Conservation (phyloP, 2,329 filamentous ascomycete species). For the Epicoccum sorghinum region DNA sequence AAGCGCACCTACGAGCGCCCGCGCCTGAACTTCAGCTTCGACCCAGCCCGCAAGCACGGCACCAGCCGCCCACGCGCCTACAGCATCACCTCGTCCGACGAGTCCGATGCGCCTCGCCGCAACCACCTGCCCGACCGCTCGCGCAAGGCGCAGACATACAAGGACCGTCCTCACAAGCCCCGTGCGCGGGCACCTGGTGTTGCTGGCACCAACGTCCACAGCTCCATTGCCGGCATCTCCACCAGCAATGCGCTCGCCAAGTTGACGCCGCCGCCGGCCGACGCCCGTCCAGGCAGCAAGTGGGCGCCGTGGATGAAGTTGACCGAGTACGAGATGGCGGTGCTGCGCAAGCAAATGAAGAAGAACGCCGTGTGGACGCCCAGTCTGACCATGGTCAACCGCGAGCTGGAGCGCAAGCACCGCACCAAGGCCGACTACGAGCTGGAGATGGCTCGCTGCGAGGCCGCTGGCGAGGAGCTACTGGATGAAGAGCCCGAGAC, state of each 20-base stretch:
- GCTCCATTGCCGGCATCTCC: slow-evolving; percentile 62
- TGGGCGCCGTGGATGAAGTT: slow-evolving; percentile 68
- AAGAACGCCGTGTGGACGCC: slow-evolving; percentile 88
- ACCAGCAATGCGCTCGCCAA: slow-evolving; percentile 66
- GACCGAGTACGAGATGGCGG: slow-evolving; percentile 72
- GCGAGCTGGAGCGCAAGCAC: slow-evolving; percentile 74
- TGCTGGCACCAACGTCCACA: slow-evolving; percentile 61
- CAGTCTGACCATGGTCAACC: slow-evolving; percentile 83
- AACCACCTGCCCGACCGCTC: slow-evolving; percentile 6
- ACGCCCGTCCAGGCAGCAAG: slow-evolving; percentile 65
- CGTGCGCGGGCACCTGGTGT: slow-evolving; percentile 51
- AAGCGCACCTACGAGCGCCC: slow-evolving; percentile 32
- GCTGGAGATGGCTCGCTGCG: slow-evolving; percentile 62
- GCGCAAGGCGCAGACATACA: slow-evolving; percentile 40
- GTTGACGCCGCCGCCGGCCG: slow-evolving; percentile 64
- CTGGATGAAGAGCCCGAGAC: slow-evolving; percentile 59
- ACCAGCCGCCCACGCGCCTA: slow-evolving; percentile 21
- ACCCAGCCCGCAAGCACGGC: slow-evolving; percentile 30
- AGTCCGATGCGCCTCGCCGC: slow-evolving; percentile 26
- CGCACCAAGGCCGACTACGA: slow-evolving; percentile 58
- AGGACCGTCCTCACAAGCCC: slow-evolving; percentile 50
- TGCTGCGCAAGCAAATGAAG: slow-evolving; percentile 84
- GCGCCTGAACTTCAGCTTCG: slow-evolving; percentile 40
- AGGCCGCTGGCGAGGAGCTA: slow-evolving; percentile 69
- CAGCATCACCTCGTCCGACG: slow-evolving; percentile 20